A percentile compares a stretch with the other conserved stretches of the same genome.
phyloP scores from a whole-genome alignment of 768 basidiomycete genomes.

The Filobasidium floriforme region DNA sequence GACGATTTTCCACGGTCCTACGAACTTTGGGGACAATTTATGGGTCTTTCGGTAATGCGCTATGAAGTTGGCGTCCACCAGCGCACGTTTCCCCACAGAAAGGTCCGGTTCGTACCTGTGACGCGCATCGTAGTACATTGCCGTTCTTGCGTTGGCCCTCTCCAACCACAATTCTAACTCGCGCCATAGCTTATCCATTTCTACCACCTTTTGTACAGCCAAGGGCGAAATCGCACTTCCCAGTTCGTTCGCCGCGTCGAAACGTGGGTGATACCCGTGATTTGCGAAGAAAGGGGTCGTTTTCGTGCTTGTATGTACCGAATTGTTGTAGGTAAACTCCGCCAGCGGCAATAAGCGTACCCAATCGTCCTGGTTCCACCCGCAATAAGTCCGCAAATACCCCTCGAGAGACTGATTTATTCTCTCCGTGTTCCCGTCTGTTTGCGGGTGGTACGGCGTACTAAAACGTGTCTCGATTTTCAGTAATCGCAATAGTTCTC shows the following conservation, averaged over 20 bases:
- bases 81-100: neutral
- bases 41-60: neutral
- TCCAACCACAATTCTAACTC: neutral
- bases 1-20: neutral
- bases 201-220: neutral
- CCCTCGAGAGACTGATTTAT: slow-evolving; percentile 48
- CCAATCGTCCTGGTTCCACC: slow-evolving; percentile 47
- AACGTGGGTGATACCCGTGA: slow-evolving; percentile 34
- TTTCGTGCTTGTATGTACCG: slow-evolving; percentile 33
- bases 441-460: slow-evolving; percentile 51
- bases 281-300: slow-evolving; percentile 44
- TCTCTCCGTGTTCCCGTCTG: slow-evolving; percentile 48
- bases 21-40: neutral
- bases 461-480: slow-evolving; percentile 44
- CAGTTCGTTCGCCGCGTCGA: neutral
- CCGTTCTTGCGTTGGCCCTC: neutral
- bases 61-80: neutral
- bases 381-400: slow-evolving; percentile 45
- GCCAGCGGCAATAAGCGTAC: slow-evolving; percentile 33
- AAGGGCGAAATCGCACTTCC: neutral
- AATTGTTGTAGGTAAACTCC: slow-evolving; percentile 45
- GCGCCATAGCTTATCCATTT: neutral
- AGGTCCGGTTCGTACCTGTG: neutral
- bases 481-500: slow-evolving; percentile 37
- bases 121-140: neutral